Conservation (phyloP, 768 basidiomycete genomes). For the Macrolepiota fuliginosa region DNA sequence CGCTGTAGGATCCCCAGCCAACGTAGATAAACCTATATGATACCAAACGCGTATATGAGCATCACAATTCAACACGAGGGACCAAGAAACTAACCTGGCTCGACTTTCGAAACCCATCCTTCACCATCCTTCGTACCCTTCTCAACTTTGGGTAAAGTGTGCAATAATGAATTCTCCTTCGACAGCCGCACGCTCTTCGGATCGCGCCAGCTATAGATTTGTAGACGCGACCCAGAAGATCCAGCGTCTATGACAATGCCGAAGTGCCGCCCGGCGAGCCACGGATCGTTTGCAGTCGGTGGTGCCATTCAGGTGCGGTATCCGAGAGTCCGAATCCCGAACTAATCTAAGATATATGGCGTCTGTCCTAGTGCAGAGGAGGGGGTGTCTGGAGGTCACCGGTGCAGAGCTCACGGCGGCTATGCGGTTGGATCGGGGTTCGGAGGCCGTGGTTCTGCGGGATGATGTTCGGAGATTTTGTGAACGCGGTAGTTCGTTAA, state of each 20-base stretch:
- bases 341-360: not conserved
- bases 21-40: conserved; percentile 78
- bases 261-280: conserved; percentile 80
- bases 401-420: too few species aligned
- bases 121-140: conserved; percentile 83
- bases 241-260: conserved; percentile 98
- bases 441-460: too few species aligned
- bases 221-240: conserved; percentile 92
- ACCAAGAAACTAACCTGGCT: conserved; percentile 72
- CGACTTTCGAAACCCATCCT: conserved; percentile 87
- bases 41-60: not conserved
- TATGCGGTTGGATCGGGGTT: too few species aligned
- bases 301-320: conserved; percentile 57
- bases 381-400: too few species aligned
- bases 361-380: not conserved
- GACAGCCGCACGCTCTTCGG: conserved; percentile 53
- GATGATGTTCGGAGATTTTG: too few species aligned
- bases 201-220: conserved; percentile 97
- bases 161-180: conserved; percentile 48
- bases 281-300: conserved; percentile 65
- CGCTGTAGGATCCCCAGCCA: conserved; percentile 63
- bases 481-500: too few species aligned
- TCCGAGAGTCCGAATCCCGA: too few species aligned
- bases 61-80: not conserved
- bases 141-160: conserved; percentile 79